Evolutionary conservation across 257 asterid genomes (phyloP).

Genomic region (Rauvolfia tetraphylla): DNA sequence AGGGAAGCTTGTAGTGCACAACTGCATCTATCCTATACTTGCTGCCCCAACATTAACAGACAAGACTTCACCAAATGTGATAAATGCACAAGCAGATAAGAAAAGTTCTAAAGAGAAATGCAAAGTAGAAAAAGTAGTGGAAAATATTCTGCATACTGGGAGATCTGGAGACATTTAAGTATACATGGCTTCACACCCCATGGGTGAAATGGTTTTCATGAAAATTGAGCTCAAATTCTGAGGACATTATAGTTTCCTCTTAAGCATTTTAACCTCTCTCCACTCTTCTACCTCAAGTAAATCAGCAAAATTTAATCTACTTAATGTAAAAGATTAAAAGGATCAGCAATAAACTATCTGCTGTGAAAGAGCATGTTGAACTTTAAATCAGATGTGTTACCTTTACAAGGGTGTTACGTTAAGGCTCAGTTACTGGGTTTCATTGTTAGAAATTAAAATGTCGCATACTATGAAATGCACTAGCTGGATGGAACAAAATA

Average conservation of each 20-base stretch:
- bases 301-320: neutral
- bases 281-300: neutral
- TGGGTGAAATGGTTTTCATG: neutral
- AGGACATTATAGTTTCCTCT: neutral
- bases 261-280: neutral
- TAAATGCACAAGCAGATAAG: too few species aligned
- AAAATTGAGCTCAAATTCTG: neutral
- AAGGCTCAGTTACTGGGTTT: neutral
- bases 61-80: too few species aligned
- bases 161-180: neutral
- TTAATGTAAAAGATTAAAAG: neutral
- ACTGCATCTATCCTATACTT: too few species aligned
- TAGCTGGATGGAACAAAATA: neutral
- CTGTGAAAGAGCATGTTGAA: neutral
- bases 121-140: neutral
- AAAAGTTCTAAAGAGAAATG: neutral
- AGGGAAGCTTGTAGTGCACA: too few species aligned
- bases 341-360: neutral
- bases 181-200: neutral
- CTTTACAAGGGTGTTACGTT: neutral
- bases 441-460: neutral
- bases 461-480: neutral
- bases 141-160: neutral
- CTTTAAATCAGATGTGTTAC: neutral
- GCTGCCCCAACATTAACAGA: too few species aligned